Evolutionary conservation across 495 filamentous ascomycete genomes (phyloP).

Genomic region (Halenospora varia): DNA sequence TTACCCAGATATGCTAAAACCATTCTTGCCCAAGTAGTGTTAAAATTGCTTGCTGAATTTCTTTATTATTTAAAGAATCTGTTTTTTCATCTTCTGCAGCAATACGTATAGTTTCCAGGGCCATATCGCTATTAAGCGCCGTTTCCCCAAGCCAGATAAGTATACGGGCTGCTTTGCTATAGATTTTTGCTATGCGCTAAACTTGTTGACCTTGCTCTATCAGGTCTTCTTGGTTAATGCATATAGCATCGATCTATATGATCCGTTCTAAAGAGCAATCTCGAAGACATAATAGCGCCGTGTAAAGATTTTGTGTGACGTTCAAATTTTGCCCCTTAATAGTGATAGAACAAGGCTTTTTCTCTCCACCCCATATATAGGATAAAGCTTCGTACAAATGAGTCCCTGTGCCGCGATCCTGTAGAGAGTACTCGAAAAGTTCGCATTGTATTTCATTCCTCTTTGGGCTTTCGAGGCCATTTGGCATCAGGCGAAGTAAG

Average conservation of each 20-base stretch:
- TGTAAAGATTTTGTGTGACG: conserved; percentile 21
- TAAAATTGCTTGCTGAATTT: conserved; percentile 15
- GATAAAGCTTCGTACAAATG: conserved; percentile 10
- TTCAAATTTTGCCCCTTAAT: conserved; percentile 3
- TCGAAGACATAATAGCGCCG: conserved; percentile 21
- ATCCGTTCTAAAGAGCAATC: conserved; percentile 15
- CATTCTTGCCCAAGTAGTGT: conserved; percentile 22
- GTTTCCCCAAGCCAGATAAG: conserved; percentile 31
- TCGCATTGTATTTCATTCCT: conserved; percentile 6
- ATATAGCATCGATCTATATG: conserved; percentile 21
- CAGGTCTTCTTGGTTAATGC: conserved; percentile 23
- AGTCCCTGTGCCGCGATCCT: neutral
- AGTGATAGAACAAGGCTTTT: conserved; percentile 5
- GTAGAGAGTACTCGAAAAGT: conserved; percentile 8
- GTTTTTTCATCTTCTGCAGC: conserved; percentile 8
- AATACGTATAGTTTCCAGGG: conserved; percentile 17
- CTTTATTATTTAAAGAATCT: conserved; percentile 6
- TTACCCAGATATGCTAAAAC: conserved; percentile 33
- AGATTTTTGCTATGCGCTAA: conserved; percentile 32
- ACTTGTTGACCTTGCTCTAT: conserved; percentile 23
- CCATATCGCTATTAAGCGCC: conserved; percentile 22
- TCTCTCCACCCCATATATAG: conserved; percentile 14
- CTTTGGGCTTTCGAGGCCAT: neutral
- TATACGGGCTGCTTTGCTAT: conserved; percentile 27
- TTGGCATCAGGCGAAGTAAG: conserved; percentile 6